Base-by-base conservation (phyloP, 805 yeast species). In the Metschnikowia hibisci region DNA sequence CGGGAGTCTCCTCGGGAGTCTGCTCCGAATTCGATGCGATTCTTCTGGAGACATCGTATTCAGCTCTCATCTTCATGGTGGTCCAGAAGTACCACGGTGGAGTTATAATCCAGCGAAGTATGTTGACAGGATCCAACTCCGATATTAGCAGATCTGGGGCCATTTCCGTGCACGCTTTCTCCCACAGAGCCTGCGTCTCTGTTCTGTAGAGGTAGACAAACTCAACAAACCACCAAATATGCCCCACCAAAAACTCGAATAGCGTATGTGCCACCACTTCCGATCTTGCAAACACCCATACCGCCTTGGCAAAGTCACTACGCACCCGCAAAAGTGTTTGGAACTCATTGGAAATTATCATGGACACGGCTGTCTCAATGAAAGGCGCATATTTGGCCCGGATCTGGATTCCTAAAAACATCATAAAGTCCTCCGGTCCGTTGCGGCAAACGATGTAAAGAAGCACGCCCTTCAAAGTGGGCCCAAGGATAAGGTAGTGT, bases 391-490 rank as follows among this genome's bases (percentile, higher is more conserved):
- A 74, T 23, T 71, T 64, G 2, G 77, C 70, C 18, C 61, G 56
- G 32, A 77, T 61, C 35, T 68, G 49, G 4, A 78, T 37, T 6
- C 78, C 73, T 46, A 76, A 51, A 25, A 76, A 47, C 4, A 66
- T 52, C 14, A 77, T 50, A 28, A 63, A 61, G 12, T 62, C 60
- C 28, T 66, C 65, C 3, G 78, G 76, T 44, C 69, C 65, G 14
- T 71, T 66, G 23, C 78, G 62, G 3, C 80, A 66, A 71, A 78
- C 69, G 23, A 78, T 58, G 49, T 73, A 78, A 7, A 69, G 53
- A 33, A 78, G 46, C 6, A 62, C 53, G 23, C 62, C 64, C 31
- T 57, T 58, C 22, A 80, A 58, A 14, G 65, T 55, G 2, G 64
- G 56, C 3, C 79, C 77, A 36, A 70, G 50, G 22, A 57, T 55